Percentiles rank a stretch among this genome's conserved stretches.
These are phyloP conservation scores for Annona squamosa DNA, from an alignment of 164 flowering plant genomes.

Conservation along the genomic window DNA sequence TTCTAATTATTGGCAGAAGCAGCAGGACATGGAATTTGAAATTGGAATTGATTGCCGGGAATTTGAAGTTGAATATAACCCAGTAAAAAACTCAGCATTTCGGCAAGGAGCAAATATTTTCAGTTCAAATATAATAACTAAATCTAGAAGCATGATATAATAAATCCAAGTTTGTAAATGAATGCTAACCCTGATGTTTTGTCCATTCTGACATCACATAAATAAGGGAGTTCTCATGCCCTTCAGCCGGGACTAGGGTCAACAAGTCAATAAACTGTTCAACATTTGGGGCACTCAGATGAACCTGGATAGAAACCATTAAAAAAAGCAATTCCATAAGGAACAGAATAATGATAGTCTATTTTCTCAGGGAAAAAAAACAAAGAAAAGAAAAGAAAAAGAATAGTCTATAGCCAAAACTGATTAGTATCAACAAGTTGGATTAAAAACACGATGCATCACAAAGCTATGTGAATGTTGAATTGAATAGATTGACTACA, in stretches of 20 bases:
- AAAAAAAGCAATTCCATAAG: background rate
- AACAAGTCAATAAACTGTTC: slow-evolving; percentile 75
- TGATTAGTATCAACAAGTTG: no score
- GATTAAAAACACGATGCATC: no score
- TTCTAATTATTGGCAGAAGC: background rate
- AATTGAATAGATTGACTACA: no score
- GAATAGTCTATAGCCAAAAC: no score
- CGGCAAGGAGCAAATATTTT: background rate
- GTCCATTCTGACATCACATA: slow-evolving; percentile 96
- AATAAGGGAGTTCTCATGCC: slow-evolving; percentile 52
- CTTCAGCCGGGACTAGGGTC: slow-evolving; percentile 53
- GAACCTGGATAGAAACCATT: slow-evolving; percentile 49
- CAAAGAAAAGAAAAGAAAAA: no score
- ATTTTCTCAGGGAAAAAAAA: no score
- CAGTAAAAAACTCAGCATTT: background rate
- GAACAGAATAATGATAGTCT: no score
- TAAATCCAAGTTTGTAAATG: background rate
- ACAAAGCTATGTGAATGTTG: no score
- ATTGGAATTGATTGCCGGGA: background rate
- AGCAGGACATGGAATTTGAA: background rate
- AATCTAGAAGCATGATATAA: background rate
- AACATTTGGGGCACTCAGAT: slow-evolving; percentile 75
- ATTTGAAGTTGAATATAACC: background rate
- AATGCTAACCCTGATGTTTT: slow-evolving; percentile 65
- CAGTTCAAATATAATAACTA: background rate